phyloP scores from a whole-genome alignment of 2,329 filamentous ascomycete genomes.

The Neoarthrinium moseri region DNA sequence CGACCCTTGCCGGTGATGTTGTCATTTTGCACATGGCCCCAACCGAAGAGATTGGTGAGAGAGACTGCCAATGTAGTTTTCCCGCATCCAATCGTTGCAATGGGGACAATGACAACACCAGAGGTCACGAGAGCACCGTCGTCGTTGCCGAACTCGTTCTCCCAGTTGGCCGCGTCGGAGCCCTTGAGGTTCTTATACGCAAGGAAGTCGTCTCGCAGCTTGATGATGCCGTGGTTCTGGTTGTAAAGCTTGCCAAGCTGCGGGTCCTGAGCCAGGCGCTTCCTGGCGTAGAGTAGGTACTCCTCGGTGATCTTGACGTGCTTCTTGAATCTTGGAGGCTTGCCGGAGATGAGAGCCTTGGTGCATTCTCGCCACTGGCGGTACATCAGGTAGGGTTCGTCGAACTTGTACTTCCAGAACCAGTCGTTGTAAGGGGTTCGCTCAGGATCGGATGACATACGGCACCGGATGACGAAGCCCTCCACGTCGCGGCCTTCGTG shows the following conservation, averaged over 20 bases:
- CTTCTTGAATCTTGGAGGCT: conserved; percentile 76
- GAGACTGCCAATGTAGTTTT: conserved; percentile 92
- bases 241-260: conserved; percentile 70
- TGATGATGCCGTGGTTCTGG: conserved; percentile 92
- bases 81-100: conserved; percentile 92
- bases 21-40: conserved; percentile 95
- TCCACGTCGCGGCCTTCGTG: conserved; percentile 92
- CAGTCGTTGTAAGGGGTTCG: conserved; percentile 72
- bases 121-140: conserved; percentile 54
- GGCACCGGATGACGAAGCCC: conserved; percentile 94
- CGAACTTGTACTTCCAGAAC: conserved; percentile 99
- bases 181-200: conserved; percentile 81
- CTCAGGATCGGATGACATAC: conserved; percentile 53
- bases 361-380: conserved; percentile 98
- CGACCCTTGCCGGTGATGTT: conserved; percentile 82
- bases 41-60: conserved; percentile 78
- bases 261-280: conserved; percentile 67
- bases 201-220: conserved; percentile 84
- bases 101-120: conserved; percentile 81
- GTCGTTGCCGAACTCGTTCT: conserved; percentile 55
- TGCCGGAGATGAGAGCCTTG: conserved; percentile 78
- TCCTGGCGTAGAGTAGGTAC: conserved; percentile 80
- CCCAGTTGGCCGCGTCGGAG: conserved; percentile 79
- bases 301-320: conserved; percentile 87
- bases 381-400: conserved; percentile 98